Conservation (phyloP, 2,329 filamentous ascomycete genomes). For the Pseudocercospora pini-densiflorae region DNA sequence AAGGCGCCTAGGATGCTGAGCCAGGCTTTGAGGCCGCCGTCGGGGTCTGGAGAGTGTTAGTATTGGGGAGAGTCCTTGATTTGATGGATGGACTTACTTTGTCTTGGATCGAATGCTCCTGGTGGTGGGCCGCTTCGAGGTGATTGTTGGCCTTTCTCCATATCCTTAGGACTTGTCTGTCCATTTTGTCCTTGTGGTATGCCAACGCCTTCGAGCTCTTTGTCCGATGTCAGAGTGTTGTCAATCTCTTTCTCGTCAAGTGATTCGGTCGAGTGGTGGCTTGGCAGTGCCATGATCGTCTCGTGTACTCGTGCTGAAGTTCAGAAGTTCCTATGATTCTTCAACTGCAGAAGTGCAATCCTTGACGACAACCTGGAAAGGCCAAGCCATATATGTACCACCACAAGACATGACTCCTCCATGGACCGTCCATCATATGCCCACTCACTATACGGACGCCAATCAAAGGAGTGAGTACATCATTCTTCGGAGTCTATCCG, state of each 20-base stretch:
- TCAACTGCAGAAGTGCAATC: too few species aligned
- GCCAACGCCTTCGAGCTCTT: neutral
- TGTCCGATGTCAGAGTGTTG: neutral
- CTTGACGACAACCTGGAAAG: neutral
- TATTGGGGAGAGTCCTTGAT: neutral
- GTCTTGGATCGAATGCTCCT: conserved; percentile 27
- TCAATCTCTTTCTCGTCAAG: conserved; percentile 10
- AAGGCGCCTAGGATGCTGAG: conserved; percentile 43
- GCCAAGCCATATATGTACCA: neutral
- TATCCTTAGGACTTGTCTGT: neutral
- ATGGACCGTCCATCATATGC: neutral
- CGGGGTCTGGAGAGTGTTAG: conserved; percentile 29
- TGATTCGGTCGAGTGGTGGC: conserved; percentile 1
- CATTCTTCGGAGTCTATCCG: neutral
- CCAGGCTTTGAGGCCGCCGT: conserved; percentile 45
- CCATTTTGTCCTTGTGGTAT: neutral
- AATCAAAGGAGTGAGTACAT: neutral
- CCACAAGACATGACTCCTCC: neutral
- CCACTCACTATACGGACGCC: neutral
- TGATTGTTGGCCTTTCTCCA: conserved; percentile 11
- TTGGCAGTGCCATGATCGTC: neutral
- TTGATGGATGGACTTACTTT: conserved; percentile 5
- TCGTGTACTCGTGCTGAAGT: neutral
- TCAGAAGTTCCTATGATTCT: neutral
- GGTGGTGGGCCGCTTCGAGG: conserved; percentile 17